Evolutionary conservation across 2,329 filamentous ascomycete species (phyloP).

Genomic region (Dactylonectria estremocensis): DNA sequence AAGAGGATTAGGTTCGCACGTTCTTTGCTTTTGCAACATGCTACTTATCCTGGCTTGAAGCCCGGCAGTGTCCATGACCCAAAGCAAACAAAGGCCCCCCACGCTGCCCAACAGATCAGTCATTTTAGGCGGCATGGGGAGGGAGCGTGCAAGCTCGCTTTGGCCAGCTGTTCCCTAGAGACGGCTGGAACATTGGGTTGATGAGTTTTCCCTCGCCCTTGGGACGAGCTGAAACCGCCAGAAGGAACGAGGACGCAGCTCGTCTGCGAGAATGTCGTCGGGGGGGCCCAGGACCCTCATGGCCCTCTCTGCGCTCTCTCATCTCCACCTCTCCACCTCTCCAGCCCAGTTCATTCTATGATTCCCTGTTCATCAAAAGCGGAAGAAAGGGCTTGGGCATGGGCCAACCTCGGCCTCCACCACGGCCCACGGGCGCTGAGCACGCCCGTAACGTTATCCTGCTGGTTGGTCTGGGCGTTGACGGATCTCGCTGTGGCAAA

Average conservation of each 20-base stretch:
- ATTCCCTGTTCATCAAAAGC: neutral
- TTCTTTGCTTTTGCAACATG: constrained; percentile 36
- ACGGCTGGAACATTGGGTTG: constrained; percentile 26
- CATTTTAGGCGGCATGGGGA: constrained; percentile 15
- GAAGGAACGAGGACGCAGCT: constrained; percentile 23
- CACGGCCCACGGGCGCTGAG: constrained; percentile 5
- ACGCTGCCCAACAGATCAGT: constrained; percentile 28
- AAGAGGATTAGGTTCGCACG: constrained; percentile 1
- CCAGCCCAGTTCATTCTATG: constrained; percentile 9
- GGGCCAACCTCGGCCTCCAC: constrained; percentile 16
- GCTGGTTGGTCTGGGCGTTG: constrained; percentile 9
- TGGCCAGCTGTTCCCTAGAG: constrained; percentile 31
- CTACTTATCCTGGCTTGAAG: constrained; percentile 23
- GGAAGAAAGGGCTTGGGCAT: neutral
- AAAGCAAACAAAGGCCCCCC: constrained; percentile 18
- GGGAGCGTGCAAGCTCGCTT: constrained; percentile 19
- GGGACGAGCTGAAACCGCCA: constrained; percentile 41
- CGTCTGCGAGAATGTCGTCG: constrained; percentile 15
- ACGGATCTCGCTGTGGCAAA: constrained; percentile 25
- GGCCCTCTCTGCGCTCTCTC: constrained; percentile 15
- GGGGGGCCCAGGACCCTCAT: constrained; percentile 19
- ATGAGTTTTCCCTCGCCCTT: constrained; percentile 22
- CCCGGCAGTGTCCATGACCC: neutral
- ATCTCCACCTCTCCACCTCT: constrained; percentile 23
- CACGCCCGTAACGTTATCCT: constrained; percentile 8